Evolutionary conservation across 2,329 filamentous ascomycete species (phyloP).

Genomic region (Penicillium sp.): DNA sequence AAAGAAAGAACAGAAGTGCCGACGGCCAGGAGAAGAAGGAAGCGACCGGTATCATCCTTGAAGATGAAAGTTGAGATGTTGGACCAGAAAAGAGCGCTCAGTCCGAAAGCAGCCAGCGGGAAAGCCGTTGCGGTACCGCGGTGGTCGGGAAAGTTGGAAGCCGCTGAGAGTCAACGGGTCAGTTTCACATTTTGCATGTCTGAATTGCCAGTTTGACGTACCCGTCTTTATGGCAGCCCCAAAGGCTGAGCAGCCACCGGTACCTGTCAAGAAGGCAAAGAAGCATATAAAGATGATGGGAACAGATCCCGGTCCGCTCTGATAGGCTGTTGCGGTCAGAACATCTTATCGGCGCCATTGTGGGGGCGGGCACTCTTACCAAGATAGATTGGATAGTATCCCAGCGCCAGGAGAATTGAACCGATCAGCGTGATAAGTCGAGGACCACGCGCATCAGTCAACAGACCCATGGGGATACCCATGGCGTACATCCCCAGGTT

Average conservation of each 20-base stretch:
- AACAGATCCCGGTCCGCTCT: constrained; percentile 61
- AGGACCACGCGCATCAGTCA: constrained; percentile 80
- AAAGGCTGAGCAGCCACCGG: constrained; percentile 91
- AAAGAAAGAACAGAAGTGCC: constrained; percentile 77
- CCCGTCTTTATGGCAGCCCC: constrained; percentile 77
- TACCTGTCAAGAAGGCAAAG: constrained; percentile 79
- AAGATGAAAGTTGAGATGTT: constrained; percentile 73
- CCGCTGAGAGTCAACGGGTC: constrained; percentile 53
- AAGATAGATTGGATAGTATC: constrained; percentile 80
- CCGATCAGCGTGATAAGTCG: constrained; percentile 75
- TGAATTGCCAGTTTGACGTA: constrained; percentile 27
- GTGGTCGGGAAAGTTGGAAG: constrained; percentile 86
- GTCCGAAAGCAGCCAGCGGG: constrained; percentile 84
- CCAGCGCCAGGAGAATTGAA: constrained; percentile 67
- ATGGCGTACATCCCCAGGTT: constrained; percentile 86
- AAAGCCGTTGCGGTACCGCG: constrained; percentile 93
- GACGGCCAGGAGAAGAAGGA: constrained; percentile 74
- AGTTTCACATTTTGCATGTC: constrained; percentile 1
- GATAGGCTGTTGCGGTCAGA: constrained; percentile 59
- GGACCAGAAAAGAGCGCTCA: constrained; percentile 97
- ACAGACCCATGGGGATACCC: constrained; percentile 83
- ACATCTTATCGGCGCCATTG: not conserved
- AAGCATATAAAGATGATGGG: constrained; percentile 66
- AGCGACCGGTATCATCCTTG: constrained; percentile 76
- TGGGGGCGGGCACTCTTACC: constrained; percentile 34